Evolutionary conservation across 129 eudicot genomes (phyloP).

Genomic region (Pulicaria dysenterica): DNA sequence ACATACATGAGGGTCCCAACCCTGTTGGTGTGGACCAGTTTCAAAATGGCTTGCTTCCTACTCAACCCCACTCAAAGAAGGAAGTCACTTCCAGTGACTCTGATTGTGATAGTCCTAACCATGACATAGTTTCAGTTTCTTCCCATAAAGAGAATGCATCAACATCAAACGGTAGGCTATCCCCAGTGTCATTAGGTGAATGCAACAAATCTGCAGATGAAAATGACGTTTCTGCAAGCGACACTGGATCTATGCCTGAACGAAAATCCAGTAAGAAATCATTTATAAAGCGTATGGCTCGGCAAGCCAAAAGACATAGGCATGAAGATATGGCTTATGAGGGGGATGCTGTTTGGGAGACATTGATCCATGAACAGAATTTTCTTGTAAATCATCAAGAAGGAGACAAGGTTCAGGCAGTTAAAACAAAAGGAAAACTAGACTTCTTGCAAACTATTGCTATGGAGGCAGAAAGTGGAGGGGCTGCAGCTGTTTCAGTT

Average conservation of each 20-base stretch:
- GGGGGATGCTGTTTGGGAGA: constrained; percentile 95
- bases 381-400: constrained; percentile 49
- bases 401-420: constrained; percentile 40
- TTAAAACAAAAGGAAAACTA: constrained; percentile 46
- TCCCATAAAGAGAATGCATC: constrained; percentile 56
- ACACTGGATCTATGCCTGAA: constrained; percentile 40
- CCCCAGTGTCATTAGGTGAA: constrained; percentile 48
- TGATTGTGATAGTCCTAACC: constrained; percentile 36
- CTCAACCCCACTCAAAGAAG: constrained; percentile 32
- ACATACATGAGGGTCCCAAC: constrained; percentile 23
- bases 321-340: constrained; percentile 97
- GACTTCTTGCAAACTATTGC: constrained; percentile 35
- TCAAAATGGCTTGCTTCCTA: constrained; percentile 8
- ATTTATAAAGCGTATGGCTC: constrained; percentile 54
- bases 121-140: constrained; percentile 46
- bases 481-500: constrained; percentile 77
- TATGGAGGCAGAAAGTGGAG: constrained; percentile 60
- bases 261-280: constrained; percentile 38
- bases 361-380: constrained; percentile 53
- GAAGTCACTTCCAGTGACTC: constrained; percentile 39
- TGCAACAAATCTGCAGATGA: constrained; percentile 47
- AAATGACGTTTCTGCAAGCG: constrained; percentile 46
- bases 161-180: constrained; percentile 39
- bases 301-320: constrained; percentile 67
- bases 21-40: constrained; percentile 33